These are phyloP conservation scores for Jaltomata sinuosa DNA, from an alignment of 257 asterid genomes.

Conservation along the genomic window DNA sequence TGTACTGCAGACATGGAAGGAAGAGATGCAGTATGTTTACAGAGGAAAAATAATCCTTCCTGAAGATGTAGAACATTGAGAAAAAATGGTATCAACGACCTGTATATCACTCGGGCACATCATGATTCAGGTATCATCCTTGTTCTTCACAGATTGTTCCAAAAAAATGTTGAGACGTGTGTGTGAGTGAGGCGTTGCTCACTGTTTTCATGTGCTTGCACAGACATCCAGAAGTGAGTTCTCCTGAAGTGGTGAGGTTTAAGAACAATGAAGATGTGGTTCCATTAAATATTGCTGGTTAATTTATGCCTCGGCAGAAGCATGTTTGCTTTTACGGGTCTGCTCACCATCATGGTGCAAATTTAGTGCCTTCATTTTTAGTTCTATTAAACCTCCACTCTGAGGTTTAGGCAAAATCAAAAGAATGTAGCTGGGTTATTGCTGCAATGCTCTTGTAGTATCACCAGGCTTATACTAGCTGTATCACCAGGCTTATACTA, in stretches of 20 bases:
- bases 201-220: background rate
- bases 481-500: background rate
- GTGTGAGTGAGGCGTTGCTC: background rate
- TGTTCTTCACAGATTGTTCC: background rate
- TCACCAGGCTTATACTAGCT: background rate
- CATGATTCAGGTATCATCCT: background rate
- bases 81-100: background rate
- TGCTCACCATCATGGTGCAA: background rate
- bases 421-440: background rate
- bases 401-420: background rate
- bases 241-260: background rate
- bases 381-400: background rate
- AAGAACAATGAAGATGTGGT: background rate
- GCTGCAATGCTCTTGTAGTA: background rate
- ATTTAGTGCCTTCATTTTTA: background rate
- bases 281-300: background rate
- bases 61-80: slow-evolving; percentile 53
- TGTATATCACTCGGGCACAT: background rate
- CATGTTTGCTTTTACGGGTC: background rate
- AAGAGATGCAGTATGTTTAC: slow-evolving; percentile 78
- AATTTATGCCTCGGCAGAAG: background rate
- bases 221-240: background rate
- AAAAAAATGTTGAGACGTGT: background rate
- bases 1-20: slow-evolving; percentile 70
- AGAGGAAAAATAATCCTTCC: slow-evolving; percentile 58